Conservation (phyloP, 768 basidiomycete species). For the Suillus luteus region DNA sequence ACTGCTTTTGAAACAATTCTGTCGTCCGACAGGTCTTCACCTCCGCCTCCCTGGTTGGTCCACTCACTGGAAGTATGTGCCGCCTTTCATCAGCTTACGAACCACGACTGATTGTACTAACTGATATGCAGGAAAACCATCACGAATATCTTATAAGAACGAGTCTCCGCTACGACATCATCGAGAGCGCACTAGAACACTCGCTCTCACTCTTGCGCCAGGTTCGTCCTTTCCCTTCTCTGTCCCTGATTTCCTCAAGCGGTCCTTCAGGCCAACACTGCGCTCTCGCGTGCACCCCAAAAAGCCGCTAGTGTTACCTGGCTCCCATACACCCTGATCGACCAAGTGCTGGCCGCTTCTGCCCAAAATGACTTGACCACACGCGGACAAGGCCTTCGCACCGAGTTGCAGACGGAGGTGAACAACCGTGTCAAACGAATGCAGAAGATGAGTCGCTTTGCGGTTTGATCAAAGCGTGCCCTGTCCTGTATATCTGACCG, state of each 20-base stretch:
- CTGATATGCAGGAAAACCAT: constrained; percentile 56
- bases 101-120: constrained; percentile 7
- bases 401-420: constrained; percentile 59
- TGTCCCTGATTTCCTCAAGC: constrained; percentile 16
- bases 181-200: constrained; percentile 77
- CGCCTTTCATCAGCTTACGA: background rate
- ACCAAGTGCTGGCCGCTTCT: constrained; percentile 75
- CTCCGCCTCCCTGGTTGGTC: constrained; percentile 84
- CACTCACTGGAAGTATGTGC: constrained; percentile 65
- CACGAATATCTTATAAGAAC: constrained; percentile 83
- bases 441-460: constrained; percentile 58
- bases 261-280: constrained; percentile 50
- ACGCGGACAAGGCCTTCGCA: constrained; percentile 41
- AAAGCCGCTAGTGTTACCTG: constrained; percentile 66
- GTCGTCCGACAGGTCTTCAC: constrained; percentile 55
- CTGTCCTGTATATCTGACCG: background rate
- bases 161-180: constrained; percentile 75
- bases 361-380: constrained; percentile 51
- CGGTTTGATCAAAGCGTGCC: background rate
- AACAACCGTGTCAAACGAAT: constrained; percentile 65
- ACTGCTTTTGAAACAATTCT: constrained; percentile 77
- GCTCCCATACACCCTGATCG: constrained; percentile 83
- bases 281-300: constrained; percentile 51
- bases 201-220: constrained; percentile 70
- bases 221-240: constrained; percentile 44